Evolutionary conservation across 495 filamentous ascomycete genomes (phyloP).

Genomic region (Thermothielavioides terrestris): DNA sequence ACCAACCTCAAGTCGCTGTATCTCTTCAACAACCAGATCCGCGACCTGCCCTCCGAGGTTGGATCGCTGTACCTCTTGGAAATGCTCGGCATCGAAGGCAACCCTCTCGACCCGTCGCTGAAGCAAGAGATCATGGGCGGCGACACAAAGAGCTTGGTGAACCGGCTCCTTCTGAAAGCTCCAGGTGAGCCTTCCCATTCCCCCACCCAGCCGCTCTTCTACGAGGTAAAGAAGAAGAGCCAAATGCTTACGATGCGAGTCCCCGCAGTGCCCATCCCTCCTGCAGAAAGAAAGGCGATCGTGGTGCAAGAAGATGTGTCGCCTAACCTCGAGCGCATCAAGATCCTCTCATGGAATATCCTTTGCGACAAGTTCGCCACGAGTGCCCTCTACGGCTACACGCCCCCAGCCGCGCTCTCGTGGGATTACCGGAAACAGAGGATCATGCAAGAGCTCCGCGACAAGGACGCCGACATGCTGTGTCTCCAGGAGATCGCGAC

Average conservation of each 20-base stretch:
- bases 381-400: slow-evolving; percentile 75
- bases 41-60: slow-evolving; percentile 72
- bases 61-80: slow-evolving; percentile 81
- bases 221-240: too few relatives aligned
- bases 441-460: slow-evolving; percentile 70
- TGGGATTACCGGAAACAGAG: slow-evolving; percentile 80
- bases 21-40: slow-evolving; percentile 83
- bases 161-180: slow-evolving; percentile 69
- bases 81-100: slow-evolving; percentile 85
- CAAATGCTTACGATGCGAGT: slow-evolving; percentile 3
- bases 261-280: slow-evolving; percentile 56
- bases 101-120: slow-evolving; percentile 63
- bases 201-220: neutral
- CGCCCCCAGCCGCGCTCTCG: slow-evolving; percentile 61
- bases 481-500: slow-evolving; percentile 89
- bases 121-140: slow-evolving; percentile 74
- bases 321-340: slow-evolving; percentile 48
- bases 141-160: slow-evolving; percentile 77
- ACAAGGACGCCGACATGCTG: slow-evolving; percentile 77
- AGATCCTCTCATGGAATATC: slow-evolving; percentile 86
- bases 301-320: slow-evolving; percentile 44
- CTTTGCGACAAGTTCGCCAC: slow-evolving; percentile 90
- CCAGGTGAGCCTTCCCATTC: slow-evolving; percentile 51
- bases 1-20: slow-evolving; percentile 71
- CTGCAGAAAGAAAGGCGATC: slow-evolving; percentile 39